Base-by-base conservation (phyloP, 495 filamentous ascomycete genomes). In the Talaromyces wortmannii region DNA sequence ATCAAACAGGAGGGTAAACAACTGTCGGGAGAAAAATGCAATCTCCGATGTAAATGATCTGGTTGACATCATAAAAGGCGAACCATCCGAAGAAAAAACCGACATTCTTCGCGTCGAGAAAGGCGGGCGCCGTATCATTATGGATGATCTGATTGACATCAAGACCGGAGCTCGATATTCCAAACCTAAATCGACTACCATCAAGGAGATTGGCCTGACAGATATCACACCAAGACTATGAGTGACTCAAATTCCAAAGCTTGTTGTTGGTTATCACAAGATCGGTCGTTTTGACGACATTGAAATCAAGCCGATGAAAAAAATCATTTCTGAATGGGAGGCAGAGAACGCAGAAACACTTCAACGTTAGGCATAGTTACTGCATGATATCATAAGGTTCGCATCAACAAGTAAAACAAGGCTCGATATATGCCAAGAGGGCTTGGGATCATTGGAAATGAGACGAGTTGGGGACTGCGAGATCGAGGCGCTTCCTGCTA, bases 261-360 rank as follows among this genome's bases (percentile, higher is more conserved):
- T 89, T 45, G 61, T 89, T 23, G 65, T 86, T 0, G 84, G 79
- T 6, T 83, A 78, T 53, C 85, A 90, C 62, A 55, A 59, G 0
- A 50, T 10, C 13, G 84, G 85, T 0, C 50, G 60, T 1, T 90
- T 88, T 61, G 30, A 73, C 1, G 72, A 84, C 29, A 77, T 82
- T n/a, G 48, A 71, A 36, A 61, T 82, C 5, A 61, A 64, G 0
- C 65, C 82, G 52, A 60, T 82, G 10, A 63, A 72, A 0, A 50
- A 65, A 7, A 66, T 80, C 1, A 53, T 88, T 0, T 12, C 61
- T n/a, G 50, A 64, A 0, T 88, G 84, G 85, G 80, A 86, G 63
- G 55, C 55, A 4, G 45, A 48, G 10, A 48, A 48, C 15, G 45
- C 7, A 16, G 15, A 30, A 11, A 3, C 45, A 2, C 45, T 48